A percentile compares a stretch with the other conserved stretches of the same genome.
Evolutionary conservation across 768 basidiomycete genomes (phyloP).

Genomic region (Auriscalpium microsporum): DNA sequence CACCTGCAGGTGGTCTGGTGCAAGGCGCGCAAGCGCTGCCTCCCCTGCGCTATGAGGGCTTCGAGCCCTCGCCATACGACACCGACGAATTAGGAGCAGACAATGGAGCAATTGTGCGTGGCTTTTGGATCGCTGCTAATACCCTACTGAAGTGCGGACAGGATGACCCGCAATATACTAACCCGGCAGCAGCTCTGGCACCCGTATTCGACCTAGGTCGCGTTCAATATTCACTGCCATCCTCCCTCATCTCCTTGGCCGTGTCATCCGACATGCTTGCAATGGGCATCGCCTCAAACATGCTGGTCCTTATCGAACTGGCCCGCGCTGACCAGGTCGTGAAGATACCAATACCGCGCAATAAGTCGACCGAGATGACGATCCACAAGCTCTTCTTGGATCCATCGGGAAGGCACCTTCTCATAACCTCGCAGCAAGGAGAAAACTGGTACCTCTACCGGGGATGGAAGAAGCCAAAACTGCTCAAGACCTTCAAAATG

Average conservation of each 20-base stretch:
- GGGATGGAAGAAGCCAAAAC: constrained; percentile 74
- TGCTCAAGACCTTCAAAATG: constrained; percentile 73
- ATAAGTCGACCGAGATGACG: constrained; percentile 62
- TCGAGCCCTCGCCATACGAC: constrained; percentile 65
- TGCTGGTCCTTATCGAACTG: constrained; percentile 83
- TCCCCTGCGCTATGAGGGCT: constrained; percentile 77
- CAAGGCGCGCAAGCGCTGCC: constrained; percentile 36
- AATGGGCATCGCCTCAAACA: constrained; percentile 72
- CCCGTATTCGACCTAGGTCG: constrained; percentile 78
- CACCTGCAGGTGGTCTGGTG: constrained; percentile 33
- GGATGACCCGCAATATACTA: constrained; percentile 22
- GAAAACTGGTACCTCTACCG: constrained; percentile 91
- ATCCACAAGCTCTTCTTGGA: constrained; percentile 86
- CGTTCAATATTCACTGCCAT: constrained; percentile 85
- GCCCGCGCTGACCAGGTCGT: constrained; percentile 79
- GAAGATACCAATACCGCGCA: constrained; percentile 63
- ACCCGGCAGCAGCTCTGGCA: constrained; percentile 28
- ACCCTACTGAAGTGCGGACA: constrained; percentile 5
- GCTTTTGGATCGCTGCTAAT: neutral
- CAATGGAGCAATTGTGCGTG: constrained; percentile 20
- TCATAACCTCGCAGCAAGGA: constrained; percentile 78
- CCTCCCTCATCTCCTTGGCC: constrained; percentile 72
- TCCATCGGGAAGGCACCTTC: constrained; percentile 84
- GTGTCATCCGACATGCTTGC: constrained; percentile 82
- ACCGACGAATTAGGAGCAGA: constrained; percentile 40